These are phyloP conservation scores for Chaetomiaceae sp. DNA, from an alignment of 2,329 filamentous ascomycete species.

Conservation along the genomic window DNA sequence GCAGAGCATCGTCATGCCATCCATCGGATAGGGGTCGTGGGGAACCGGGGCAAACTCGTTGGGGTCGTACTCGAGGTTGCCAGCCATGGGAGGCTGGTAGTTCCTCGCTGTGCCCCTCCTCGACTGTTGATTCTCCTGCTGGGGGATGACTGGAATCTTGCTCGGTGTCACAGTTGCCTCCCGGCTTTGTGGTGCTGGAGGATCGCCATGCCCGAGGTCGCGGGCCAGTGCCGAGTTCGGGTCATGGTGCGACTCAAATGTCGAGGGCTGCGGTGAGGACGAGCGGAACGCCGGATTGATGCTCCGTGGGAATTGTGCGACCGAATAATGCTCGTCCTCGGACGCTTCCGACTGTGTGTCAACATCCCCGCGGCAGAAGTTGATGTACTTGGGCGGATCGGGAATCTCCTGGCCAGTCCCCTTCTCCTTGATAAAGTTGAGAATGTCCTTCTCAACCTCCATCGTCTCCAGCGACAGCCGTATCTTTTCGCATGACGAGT, in stretches of 20 bases:
- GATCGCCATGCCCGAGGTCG: slow-evolving; percentile 59
- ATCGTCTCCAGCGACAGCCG: slow-evolving; percentile 88
- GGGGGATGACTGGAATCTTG: slow-evolving; percentile 34
- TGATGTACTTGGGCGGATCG: slow-evolving; percentile 95
- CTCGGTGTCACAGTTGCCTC: slow-evolving; percentile 52
- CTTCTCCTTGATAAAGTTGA: slow-evolving; percentile 77
- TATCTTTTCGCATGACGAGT: slow-evolving; percentile 94
- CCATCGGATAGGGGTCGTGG: slow-evolving; percentile 88
- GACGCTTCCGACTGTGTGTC: slow-evolving; percentile 79
- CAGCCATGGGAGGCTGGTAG: slow-evolving; percentile 26
- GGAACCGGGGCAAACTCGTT: slow-evolving; percentile 67
- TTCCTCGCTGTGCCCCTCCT: slow-evolving; percentile 25
- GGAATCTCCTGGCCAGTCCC: slow-evolving; percentile 97
- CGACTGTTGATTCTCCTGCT: slow-evolving; percentile 15
- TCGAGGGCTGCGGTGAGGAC: slow-evolving; percentile 94
- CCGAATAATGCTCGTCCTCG: slow-evolving; percentile 85
- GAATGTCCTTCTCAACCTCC: slow-evolving; percentile 94
- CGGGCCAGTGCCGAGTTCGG: slow-evolving; percentile 69
- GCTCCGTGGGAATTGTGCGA: slow-evolving; percentile 90
- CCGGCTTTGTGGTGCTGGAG: slow-evolving; percentile 41
- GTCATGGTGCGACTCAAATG: slow-evolving; percentile 87
- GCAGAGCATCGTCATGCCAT: slow-evolving; percentile 98
- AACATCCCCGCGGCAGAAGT: slow-evolving; percentile 88
- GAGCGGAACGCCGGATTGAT: slow-evolving; percentile 94
- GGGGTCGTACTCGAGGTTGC: slow-evolving; percentile 41